Percentiles rank a stretch among this genome's conserved stretches.
Conservation (phyloP, 169 alveolate species). For the Theileria orientalis region DNA sequence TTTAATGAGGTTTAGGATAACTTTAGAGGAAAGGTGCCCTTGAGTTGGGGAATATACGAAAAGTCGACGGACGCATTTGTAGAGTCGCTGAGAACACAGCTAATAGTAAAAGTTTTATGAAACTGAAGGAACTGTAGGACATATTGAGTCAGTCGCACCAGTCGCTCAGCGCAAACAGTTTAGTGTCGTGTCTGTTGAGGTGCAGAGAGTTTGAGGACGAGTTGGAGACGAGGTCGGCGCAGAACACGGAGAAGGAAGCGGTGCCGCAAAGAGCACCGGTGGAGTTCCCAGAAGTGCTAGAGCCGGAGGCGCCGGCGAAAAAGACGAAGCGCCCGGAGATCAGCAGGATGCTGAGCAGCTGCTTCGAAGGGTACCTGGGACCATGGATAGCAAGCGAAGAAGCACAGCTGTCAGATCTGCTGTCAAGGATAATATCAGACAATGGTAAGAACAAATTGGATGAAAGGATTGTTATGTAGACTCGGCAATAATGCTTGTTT, state of each 20-base stretch:
- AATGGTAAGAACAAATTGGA: conserved; percentile 9
- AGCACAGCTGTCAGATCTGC: conserved; percentile 38
- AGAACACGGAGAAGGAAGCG: background rate
- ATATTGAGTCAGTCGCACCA: conserved; percentile 17
- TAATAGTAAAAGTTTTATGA: conserved; percentile 3
- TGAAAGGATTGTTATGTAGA: conserved; percentile 7
- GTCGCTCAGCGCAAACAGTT: conserved; percentile 28
- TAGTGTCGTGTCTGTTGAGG: conserved; percentile 33
- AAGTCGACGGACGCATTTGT: conserved; percentile 35
- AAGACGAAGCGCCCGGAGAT: background rate
- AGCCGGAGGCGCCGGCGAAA: background rate
- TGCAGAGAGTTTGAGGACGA: conserved; percentile 66
- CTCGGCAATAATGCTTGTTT: conserved; percentile 40
- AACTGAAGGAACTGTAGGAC: background rate
- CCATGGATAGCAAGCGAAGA: conserved; percentile 62
- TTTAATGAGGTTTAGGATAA: conserved; percentile 1
- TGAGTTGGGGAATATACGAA: conserved; percentile 49
- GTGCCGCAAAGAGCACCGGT: conserved; percentile 5
- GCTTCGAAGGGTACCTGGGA: conserved; percentile 58
- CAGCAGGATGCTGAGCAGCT: conserved; percentile 46
- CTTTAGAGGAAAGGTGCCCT: conserved; percentile 29
- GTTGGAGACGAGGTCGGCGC: conserved; percentile 23
- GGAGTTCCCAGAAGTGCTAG: conserved; percentile 54
- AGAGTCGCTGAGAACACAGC: conserved; percentile 26
- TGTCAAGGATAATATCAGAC: conserved; percentile 13